Percentiles rank a stretch among this genome's conserved stretches.
Conservation (phyloP, 2,329 filamentous ascomycete genomes). For the Aspergillus fumigatiaffinis region DNA sequence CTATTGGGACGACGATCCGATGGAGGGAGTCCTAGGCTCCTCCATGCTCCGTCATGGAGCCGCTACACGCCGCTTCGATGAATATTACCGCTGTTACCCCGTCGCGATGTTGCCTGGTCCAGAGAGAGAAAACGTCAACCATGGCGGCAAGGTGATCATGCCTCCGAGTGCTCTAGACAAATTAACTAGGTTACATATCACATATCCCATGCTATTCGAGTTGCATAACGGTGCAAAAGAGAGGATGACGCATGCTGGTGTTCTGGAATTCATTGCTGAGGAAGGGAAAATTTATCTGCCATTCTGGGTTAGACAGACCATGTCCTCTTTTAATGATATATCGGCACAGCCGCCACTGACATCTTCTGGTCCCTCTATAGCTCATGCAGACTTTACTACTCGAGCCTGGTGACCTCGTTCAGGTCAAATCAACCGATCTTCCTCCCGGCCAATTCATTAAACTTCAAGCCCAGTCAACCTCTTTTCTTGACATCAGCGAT, state of each 20-base stretch:
- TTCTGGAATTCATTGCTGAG: constrained; percentile 95
- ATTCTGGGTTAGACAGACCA: constrained; percentile 66
- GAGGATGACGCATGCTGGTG: constrained; percentile 84
- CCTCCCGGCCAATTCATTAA: constrained; percentile 91
- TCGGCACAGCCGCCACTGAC: constrained; percentile 2
- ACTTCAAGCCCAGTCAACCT: constrained; percentile 86
- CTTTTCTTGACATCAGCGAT: constrained; percentile 94
- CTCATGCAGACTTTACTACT: constrained; percentile 90
- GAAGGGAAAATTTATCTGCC: constrained; percentile 95
- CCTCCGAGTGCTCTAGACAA: constrained; percentile 97
- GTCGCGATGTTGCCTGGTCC: constrained; percentile 89
- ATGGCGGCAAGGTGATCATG: constrained; percentile 95
- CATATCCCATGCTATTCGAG: constrained; percentile 97
- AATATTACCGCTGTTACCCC: constrained; percentile 97
- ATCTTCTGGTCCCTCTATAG: constrained; percentile 41
- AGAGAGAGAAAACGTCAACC: constrained; percentile 85
- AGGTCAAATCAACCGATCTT: constrained; percentile 91
- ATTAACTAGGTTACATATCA: constrained; percentile 90
- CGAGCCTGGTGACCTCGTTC: constrained; percentile 88
- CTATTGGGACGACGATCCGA: constrained; percentile 52
- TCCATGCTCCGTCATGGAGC: constrained; percentile 50
- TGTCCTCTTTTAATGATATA: neutral
- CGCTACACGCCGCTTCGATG: constrained; percentile 77
- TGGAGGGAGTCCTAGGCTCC: constrained; percentile 51
- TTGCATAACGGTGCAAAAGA: constrained; percentile 80